Evolutionary conservation across 163 green algal genomes (phyloP), one percentile per base, ranked within the genome.

Genomic region (Chlorella variabilis): DNA sequence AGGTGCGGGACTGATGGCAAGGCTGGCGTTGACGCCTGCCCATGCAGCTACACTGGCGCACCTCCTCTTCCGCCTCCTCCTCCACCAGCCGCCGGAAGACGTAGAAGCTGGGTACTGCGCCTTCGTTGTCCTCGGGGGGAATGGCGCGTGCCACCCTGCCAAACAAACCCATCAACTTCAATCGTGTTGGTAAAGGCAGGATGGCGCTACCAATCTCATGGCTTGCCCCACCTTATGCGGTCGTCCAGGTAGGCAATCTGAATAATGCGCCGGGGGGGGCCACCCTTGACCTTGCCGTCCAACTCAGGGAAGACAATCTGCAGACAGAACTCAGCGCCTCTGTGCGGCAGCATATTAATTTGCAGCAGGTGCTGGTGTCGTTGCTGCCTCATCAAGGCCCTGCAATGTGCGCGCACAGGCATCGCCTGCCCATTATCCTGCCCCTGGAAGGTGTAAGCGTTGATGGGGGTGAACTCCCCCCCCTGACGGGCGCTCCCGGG

Each of bases 231-330:
- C 77, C 77, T 74, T 54, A 87, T 78, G 71, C 69, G 71, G 4
- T 87, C 83, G 11, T 87, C 83, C 38, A 87, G 70, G 71, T 87
- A 87, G 1, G 59, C n/a, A 39, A 71, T 84, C 38, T 69, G 34
- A 38, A 84, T 82, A 21, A 79, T 38, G 29, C 77, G 42, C 36
- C 62, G 54, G 0, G 63, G 82, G 8, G 82, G 76, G 36, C 68
- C 83, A 17, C 77, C 83, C 51, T 61, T 67, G 48, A 25, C 56
- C 75, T 84, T 84, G 70, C 51, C 54, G 33, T 62, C 75, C 33
- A 75, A 42, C 36, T 31, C 54, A 18, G 82, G 49, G 77, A 87
- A 87, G 29, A 48, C 54, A 9, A 87, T 15, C 76, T 82, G 48
- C 76, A 68, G 9, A 33, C 8, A 11, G 45, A 15, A 54, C 45